phyloP scores from a whole-genome alignment of 176 grass and related monocot genomes.

The Cymbopogon citratus region DNA sequence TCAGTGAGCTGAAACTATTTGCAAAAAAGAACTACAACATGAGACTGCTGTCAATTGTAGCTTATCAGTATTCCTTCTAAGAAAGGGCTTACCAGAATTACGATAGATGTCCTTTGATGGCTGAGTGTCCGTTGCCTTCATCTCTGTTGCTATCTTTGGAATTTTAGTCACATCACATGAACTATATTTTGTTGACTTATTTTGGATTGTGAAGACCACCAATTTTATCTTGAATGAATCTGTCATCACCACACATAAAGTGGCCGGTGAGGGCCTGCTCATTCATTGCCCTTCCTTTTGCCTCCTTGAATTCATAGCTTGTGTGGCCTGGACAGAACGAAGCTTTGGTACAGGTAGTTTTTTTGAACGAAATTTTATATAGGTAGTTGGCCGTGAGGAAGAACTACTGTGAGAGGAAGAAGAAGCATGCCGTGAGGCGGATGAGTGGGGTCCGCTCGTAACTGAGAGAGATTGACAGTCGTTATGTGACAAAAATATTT shows the following conservation, averaged over 20 bases:
- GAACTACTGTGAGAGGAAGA: too few species aligned
- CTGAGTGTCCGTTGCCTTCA: not conserved
- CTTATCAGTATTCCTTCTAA: too few species aligned
- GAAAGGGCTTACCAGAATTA: too few species aligned
- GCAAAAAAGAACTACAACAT: too few species aligned
- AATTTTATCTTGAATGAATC: conserved; percentile 35
- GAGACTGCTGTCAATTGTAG: too few species aligned
- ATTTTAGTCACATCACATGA: not conserved
- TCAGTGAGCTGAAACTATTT: too few species aligned
- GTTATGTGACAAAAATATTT: too few species aligned
- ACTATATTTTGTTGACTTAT: conserved; percentile 42
- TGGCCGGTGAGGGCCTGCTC: conserved; percentile 33
- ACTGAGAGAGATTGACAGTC: too few species aligned
- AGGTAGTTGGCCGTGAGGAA: too few species aligned
- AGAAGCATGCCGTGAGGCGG: too few species aligned
- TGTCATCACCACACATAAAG: conserved; percentile 24
- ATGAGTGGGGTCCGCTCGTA: too few species aligned
- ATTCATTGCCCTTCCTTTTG: conserved; percentile 16
- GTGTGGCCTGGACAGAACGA: not conserved
- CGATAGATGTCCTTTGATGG: not conserved
- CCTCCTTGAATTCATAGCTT: conserved; percentile 15
- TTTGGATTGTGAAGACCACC: conserved; percentile 26
- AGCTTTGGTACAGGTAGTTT: conserved; percentile 11
- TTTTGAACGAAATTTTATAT: too few species aligned
- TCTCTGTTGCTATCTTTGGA: conserved; percentile 15